Base-by-base conservation (phyloP, 176 grass and related monocot species). In the Zoysia pacifica region DNA sequence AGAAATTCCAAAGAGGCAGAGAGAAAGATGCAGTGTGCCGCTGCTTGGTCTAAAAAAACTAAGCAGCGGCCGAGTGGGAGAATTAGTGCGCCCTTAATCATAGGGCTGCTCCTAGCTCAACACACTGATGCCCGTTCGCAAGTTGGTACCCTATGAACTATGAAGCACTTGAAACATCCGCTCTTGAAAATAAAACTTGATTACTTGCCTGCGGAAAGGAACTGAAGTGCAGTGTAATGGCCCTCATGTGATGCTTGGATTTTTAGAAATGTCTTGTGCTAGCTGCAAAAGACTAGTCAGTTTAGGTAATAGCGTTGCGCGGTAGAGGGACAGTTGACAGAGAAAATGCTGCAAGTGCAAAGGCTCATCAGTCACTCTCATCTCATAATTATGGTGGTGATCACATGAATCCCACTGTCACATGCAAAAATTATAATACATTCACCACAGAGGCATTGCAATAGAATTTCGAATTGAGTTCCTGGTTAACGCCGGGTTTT, bases 21-120 rank as follows among this genome's bases (percentile, higher is more conserved):
- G 74, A 62, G 69, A 86, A 76, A 75, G 81, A 85, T 85, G 83
- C 67, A 85, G 68, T 81, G 55, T 64, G 85, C 79, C 74, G 77
- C 79, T 81, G 77, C 72, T 77, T 77, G 75, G 67, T 90, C 78
- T 90, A 87, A 79, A 93, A 28, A 88, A 71, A 89, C 87, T 77
- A 71, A 71, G 37, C 64, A 35, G 40, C 58, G 77, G 77, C 65
- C 64, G 74, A 87, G 52, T 75, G 48, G 75, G 58, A 41, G 78
- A 69, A 73, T 91, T 63, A 85, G 82, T 88, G 81, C 89, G 52
- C 75, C 82, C 82, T 82, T 81, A 85, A 84, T 76, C 54, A 69
- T 82, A 85, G 74, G 62, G 43, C 36, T 85, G 63, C 49, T 71
- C 67, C 74, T 81, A 76, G 65, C 78, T 66, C 62, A 51, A 65